Evolutionary conservation across 148 eudicot genomes (phyloP), one percentile per base, ranked within the genome.

Genomic region (Spergularia marina): DNA sequence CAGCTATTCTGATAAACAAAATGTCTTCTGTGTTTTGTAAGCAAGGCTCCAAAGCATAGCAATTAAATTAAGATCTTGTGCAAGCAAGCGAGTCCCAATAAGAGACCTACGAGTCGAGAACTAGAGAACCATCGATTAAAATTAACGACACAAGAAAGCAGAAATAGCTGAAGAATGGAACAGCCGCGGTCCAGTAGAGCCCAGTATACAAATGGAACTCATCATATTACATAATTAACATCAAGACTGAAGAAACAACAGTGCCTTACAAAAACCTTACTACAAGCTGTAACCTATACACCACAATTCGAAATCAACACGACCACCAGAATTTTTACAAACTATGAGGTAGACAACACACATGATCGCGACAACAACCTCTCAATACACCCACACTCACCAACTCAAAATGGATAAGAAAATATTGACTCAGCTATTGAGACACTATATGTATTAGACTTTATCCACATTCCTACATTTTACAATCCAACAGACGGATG

Each of bases 221-320:
- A 60, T 51, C 57, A 75, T 60, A 74, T 60, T 41, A 3, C 49
- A 44, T 44, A 44, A 39, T 53, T 18, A 57, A 25, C 65, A 44
- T 17, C 71, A 71, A 17, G 49, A 49, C 30, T 63, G 56, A 44
- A 44, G 41, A 79, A 57, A 67, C 25, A 53, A 11, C 49, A 60
- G 6, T 18, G 71, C 63, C 25, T 49, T 17, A 59, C 18, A 30
- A 23, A 56, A 23, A 80, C 40, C 18, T 10, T 53, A 71, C 55
- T 21, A 53, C 79, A 30, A 30, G 36, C 73, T 70, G 69, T 80
- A 67, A 15, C 78, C 77, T 82, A 78, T 77, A 77, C 80, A 77
- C 77, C 25, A 39, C 57, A 57, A 74, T 56, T 66, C 78, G 55
- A 68, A 73, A 77, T 77, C 74, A 74, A 25, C 40, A 67, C 7